Base-by-base conservation (phyloP, 805 yeast species). In the Isabelozyma pseudorhagii region DNA sequence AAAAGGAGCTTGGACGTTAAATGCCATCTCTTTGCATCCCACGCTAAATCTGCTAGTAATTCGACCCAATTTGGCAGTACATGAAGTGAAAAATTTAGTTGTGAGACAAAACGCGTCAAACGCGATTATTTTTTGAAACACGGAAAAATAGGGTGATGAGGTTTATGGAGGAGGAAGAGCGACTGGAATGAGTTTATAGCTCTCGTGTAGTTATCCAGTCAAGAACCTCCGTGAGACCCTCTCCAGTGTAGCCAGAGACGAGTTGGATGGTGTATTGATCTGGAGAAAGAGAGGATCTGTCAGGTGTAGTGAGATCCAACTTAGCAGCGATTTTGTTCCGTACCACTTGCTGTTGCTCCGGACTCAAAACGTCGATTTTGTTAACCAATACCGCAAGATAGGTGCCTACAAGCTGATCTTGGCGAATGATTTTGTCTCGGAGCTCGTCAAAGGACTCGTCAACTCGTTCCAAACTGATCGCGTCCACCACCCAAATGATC, bases 401-500 rank as follows among this genome's bases (percentile, higher is more conserved):
- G 11, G 85, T 77, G 0, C 94, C 94, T 1, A 75, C 66, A n/a
- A 91, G 69, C 43, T 85, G 74, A 53, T 88, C 93, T 58, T 86
- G 92, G 31, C 66, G 64, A 11, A 89, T 64, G 4, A 88, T 80
- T 44, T 77, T 80, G 34, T 74, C 77, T 44, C 68, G 61, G n/a
- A 92, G 74, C 66, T 91, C 97, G 1, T 53, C 51, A 46, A 80
- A 77, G 54, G 87, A 85, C 67, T 88, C 96, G 8, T 68, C 60
- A 25, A 89, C 68, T 46, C 97, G 69, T 44, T 81, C 82, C 27
- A 80, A 62, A 17, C 85, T 80, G 40, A 74, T 65, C 2, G 82
- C 77, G 66, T 93, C 97, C 5, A 93, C 78, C 17, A 92, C 96
- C 97, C 97, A 92, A 10, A 92, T 67, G 14, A 92, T 71, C 5